Evolutionary conservation across 2,329 filamentous ascomycete genomes (phyloP).

Genomic region (Stachybotrys elegans): DNA sequence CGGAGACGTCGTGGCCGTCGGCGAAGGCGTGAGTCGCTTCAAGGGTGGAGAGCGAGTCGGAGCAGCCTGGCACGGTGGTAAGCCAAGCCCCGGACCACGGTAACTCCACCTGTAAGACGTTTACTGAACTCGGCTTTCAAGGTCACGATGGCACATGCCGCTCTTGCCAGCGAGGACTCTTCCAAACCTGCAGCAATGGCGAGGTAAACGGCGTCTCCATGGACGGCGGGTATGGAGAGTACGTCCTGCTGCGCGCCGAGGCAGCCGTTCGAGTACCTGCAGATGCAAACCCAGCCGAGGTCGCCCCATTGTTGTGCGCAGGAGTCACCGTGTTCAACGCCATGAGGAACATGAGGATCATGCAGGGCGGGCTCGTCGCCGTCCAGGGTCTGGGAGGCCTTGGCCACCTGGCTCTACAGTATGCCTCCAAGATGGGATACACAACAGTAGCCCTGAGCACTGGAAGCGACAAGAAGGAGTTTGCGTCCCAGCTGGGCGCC

Average conservation of each 20-base stretch:
- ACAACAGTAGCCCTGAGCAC: conserved; percentile 58
- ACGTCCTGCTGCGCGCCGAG: neutral
- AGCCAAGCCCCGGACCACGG: too few relatives aligned
- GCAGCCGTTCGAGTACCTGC: conserved; percentile 19
- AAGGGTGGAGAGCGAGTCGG: conserved; percentile 61
- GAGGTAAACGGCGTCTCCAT: conserved; percentile 56
- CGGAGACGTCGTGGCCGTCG: conserved; percentile 59
- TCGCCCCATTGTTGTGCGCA: conserved; percentile 51
- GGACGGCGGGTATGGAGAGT: conserved; percentile 50
- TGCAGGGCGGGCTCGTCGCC: conserved; percentile 39
- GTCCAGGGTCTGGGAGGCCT: conserved; percentile 64
- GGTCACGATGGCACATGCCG: neutral
- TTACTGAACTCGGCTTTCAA: neutral
- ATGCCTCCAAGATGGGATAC: conserved; percentile 64
- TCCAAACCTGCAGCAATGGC: conserved; percentile 36
- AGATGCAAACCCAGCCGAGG: conserved; percentile 36
- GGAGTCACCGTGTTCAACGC: conserved; percentile 51
- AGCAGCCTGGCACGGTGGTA: neutral
- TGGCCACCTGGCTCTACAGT: conserved; percentile 67
- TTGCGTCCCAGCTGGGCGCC: neutral
- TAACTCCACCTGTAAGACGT: neutral
- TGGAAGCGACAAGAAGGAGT: conserved; percentile 24
- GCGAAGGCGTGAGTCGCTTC: conserved; percentile 49
- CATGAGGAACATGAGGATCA: conserved; percentile 39
- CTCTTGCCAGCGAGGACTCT: neutral